These are phyloP conservation scores for Pseudogymnoascus sp. DNA, from an alignment of 2,329 filamentous ascomycete species.

Conservation along the genomic window DNA sequence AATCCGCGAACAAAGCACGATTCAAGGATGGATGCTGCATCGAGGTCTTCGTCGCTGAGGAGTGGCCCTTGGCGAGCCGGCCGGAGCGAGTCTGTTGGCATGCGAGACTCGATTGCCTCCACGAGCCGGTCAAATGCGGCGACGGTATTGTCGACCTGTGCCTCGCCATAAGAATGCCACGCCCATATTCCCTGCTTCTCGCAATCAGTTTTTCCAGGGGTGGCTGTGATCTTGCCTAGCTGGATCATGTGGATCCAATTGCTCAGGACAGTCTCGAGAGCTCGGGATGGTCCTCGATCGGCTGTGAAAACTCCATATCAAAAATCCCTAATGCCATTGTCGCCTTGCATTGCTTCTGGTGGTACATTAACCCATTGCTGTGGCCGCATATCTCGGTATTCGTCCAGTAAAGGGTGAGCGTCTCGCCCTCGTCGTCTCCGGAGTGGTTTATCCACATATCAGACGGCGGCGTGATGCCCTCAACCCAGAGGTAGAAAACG, in stretches of 20 bases:
- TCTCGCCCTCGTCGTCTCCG: conserved; percentile 16
- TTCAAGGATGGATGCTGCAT: background rate
- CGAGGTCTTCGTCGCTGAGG: background rate
- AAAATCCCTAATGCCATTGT: conserved; percentile 15
- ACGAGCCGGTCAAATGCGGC: conserved; percentile 10
- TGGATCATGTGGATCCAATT: conserved; percentile 22
- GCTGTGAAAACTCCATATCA: conserved; percentile 12
- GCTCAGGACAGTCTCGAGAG: conserved; percentile 22
- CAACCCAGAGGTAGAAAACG: conserved; percentile 23
- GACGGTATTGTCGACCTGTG: background rate
- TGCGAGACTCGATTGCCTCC: conserved; percentile 11
- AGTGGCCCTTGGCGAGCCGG: background rate
- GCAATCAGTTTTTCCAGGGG: background rate
- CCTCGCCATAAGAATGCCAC: background rate
- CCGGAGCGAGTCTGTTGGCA: background rate
- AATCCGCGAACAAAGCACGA: conserved; percentile 9
- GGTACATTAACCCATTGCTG: conserved; percentile 27
- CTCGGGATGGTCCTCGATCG: conserved; percentile 16
- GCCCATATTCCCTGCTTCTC: background rate
- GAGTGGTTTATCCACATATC: conserved; percentile 20
- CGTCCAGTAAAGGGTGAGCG: conserved; percentile 20
- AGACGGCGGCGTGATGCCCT: conserved; percentile 14
- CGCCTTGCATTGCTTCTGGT: conserved; percentile 16
- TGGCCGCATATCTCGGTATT: conserved; percentile 20
- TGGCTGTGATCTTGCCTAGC: conserved; percentile 16